Evolutionary conservation across 192 early-diverging fungal genomes (phyloP).

Genomic region (Coemansia sp.): DNA sequence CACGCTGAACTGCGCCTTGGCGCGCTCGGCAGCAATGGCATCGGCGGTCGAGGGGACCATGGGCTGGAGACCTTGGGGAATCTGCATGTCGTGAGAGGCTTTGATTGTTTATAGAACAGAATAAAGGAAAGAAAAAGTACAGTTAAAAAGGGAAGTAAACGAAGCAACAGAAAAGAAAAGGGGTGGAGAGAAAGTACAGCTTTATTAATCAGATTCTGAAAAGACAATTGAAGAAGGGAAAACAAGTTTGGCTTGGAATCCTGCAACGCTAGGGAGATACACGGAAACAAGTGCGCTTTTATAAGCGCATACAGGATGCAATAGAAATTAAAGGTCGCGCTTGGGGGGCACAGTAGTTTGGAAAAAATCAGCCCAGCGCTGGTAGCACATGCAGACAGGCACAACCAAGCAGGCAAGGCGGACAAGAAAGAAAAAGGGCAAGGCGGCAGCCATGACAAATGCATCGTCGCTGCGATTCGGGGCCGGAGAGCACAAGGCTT

Average conservation of each 20-base stretch:
- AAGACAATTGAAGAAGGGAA: background rate
- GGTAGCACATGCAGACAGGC: too few species aligned
- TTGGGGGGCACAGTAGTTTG: too few species aligned
- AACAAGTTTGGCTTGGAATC: background rate
- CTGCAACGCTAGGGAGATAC: too few species aligned
- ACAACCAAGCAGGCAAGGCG: too few species aligned
- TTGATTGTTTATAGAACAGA: background rate
- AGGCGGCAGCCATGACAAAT: too few species aligned
- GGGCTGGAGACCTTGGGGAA: conserved; percentile 30
- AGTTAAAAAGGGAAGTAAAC: too few species aligned
- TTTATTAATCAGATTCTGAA: background rate
- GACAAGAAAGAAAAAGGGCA: too few species aligned
- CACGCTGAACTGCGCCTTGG: conserved; percentile 62
- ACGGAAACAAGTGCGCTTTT: too few species aligned
- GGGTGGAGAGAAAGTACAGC: conserved; percentile 1
- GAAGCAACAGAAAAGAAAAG: background rate
- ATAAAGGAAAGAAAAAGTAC: conserved; percentile 2
- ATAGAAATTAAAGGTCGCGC: too few species aligned
- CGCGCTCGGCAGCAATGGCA: conserved; percentile 63
- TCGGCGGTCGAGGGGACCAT: conserved; percentile 41
- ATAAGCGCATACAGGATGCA: too few species aligned
- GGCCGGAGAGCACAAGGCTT: background rate
- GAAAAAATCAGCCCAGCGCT: too few species aligned
- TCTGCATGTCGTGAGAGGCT: conserved; percentile 22
- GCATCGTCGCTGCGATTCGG: too few species aligned